Evolutionary conservation across 2,329 filamentous ascomycete species (phyloP).

Genomic region (Colletotrichum lindemuthianum): DNA sequence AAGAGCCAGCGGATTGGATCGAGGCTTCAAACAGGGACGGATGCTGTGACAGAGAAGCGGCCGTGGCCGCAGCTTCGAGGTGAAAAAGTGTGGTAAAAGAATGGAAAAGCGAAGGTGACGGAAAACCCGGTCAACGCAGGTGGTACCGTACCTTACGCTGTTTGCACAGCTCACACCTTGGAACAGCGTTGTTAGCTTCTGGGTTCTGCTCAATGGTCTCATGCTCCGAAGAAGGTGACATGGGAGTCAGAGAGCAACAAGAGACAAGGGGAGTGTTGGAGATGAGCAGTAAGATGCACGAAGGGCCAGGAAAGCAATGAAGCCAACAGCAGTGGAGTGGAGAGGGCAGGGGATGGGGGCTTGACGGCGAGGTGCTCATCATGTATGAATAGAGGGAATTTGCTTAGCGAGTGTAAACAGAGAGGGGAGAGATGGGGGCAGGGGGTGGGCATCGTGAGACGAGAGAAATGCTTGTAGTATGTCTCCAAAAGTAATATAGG

Average conservation of each 20-base stretch:
- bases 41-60: not conserved
- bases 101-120: not conserved
- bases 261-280: slow-evolving; percentile 13
- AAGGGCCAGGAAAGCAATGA: slow-evolving; percentile 9
- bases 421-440: no score
- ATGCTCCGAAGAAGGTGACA: slow-evolving; percentile 36
- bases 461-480: no score
- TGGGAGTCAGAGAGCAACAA: slow-evolving; percentile 19
- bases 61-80: no score
- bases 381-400: no score
- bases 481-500: no score
- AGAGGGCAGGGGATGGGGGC: no score
- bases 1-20: not conserved
- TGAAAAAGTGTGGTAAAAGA: not conserved
- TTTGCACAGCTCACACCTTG: slow-evolving; percentile 81
- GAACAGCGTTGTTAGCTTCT: slow-evolving; percentile 49
- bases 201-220: slow-evolving; percentile 36
- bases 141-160: slow-evolving; percentile 74
- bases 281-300: slow-evolving; percentile 1
- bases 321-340: not conserved
- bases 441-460: no score
- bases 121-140: not conserved
- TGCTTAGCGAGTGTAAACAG: no score
- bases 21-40: not conserved
- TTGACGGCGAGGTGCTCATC: no score